A percentile compares a stretch with the other conserved stretches of the same genome.
Evolutionary conservation across 352 stramenopile genomes (phyloP).

Genomic region (Saprolegnia diclina): DNA sequence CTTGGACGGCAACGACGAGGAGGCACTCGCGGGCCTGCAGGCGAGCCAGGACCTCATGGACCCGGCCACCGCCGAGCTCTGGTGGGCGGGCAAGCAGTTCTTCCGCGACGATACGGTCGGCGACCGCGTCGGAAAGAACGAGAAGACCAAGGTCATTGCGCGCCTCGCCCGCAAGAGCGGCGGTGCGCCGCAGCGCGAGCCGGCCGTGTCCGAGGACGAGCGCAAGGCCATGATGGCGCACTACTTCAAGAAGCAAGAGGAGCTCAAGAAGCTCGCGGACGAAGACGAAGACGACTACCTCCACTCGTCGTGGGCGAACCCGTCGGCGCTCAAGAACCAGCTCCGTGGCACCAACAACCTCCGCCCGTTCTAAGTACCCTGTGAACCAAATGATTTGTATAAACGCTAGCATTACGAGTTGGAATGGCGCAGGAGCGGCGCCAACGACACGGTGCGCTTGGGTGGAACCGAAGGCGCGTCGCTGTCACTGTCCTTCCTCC

Average conservation of each 20-base stretch:
- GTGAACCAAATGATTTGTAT: no score
- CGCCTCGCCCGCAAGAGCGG: constrained; percentile 89
- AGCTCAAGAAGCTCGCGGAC: constrained; percentile 76
- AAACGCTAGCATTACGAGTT: not conserved
- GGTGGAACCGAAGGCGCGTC: no score
- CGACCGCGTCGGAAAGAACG: constrained; percentile 92
- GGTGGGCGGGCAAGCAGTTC: constrained; percentile 95
- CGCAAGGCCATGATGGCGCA: constrained; percentile 96
- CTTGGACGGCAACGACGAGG: constrained; percentile 67
- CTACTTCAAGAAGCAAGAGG: constrained; percentile 90
- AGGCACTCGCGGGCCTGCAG: constrained; percentile 54
- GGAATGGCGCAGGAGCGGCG: not conserved
- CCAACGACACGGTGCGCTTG: not conserved
- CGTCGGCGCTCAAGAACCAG: constrained; percentile 89
- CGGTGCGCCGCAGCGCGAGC: constrained; percentile 79
- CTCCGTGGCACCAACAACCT: constrained; percentile 88
- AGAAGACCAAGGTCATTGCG: constrained; percentile 90
- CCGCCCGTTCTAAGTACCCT: constrained; percentile 48
- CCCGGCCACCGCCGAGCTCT: constrained; percentile 87
- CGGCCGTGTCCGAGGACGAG: constrained; percentile 89
- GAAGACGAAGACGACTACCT: constrained; percentile 95
- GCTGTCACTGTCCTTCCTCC: not conserved
- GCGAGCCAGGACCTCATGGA: constrained; percentile 75
- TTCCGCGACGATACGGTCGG: constrained; percentile 81
- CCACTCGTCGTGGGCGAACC: constrained; percentile 90